A percentile compares a stretch with the other conserved stretches of the same genome.
Evolutionary conservation across 2,329 filamentous ascomycete species (phyloP).

Genomic region (Sordariomycetes sp.): DNA sequence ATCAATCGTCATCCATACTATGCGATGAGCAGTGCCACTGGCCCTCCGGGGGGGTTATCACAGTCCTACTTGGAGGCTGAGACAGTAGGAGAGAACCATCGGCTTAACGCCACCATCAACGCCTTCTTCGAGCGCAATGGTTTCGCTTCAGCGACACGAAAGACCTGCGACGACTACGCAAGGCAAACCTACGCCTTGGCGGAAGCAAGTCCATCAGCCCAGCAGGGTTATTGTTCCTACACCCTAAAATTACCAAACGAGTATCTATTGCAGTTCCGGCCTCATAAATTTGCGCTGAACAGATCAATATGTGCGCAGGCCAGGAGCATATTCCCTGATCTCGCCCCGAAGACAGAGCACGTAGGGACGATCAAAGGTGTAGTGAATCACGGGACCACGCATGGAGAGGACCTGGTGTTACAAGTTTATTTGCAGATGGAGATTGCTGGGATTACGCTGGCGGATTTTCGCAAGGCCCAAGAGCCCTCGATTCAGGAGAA

Average conservation of each 20-base stretch:
- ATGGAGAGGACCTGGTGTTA: conserved; percentile 10
- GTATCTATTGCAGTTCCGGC: conserved; percentile 39
- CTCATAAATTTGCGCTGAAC: conserved; percentile 30
- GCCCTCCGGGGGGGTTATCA: no score
- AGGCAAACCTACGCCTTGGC: conserved; percentile 17
- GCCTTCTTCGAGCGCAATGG: conserved; percentile 13
- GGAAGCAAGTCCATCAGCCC: conserved; percentile 20
- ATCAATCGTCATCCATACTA: no score
- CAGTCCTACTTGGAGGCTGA: no score
- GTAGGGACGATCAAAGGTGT: conserved; percentile 21
- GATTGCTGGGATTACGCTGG: conserved; percentile 30
- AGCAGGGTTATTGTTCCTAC: conserved; percentile 44
- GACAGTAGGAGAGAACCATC: no score
- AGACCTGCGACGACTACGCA: conserved; percentile 19
- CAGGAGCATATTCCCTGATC: conserved; percentile 24
- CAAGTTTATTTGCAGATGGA: conserved; percentile 31
- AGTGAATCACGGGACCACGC: not conserved
- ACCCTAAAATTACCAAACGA: conserved; percentile 30
- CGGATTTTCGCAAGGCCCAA: conserved; percentile 15
- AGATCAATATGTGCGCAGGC: conserved; percentile 25
- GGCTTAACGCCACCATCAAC: no score
- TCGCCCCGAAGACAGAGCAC: conserved; percentile 31
- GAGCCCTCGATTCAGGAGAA: not conserved
- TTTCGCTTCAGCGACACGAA: conserved; percentile 7
- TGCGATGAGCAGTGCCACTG: no score